Percentiles rank a stretch among this genome's conserved stretches.
Evolutionary conservation across 805 yeast genomes (phyloP).

Genomic region (Wickerhamiella occidentalis): DNA sequence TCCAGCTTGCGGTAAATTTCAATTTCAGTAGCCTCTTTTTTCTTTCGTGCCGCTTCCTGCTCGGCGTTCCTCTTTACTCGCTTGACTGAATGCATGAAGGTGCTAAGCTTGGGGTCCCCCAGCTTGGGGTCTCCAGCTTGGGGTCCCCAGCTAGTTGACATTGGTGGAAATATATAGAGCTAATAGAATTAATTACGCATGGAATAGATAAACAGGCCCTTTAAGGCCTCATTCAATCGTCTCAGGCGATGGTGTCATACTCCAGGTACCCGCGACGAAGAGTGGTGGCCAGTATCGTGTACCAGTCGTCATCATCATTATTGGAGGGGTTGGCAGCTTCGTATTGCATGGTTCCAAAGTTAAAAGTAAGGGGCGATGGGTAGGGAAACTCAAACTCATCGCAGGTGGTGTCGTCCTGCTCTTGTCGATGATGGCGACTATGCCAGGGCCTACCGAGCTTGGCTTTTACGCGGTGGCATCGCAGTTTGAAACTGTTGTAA

Average conservation of each 20-base stretch:
- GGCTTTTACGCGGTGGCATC: neutral
- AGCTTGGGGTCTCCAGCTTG: too few species aligned
- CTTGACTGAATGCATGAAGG: constrained; percentile 46
- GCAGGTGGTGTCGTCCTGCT: neutral
- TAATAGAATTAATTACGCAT: too few species aligned
- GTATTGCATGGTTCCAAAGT: neutral
- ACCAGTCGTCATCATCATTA: constrained; percentile 8
- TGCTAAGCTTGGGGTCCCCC: constrained; percentile 3
- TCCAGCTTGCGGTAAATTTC: constrained; percentile 40
- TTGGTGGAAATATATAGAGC: too few species aligned
- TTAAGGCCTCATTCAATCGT: neutral
- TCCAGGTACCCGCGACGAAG: neutral
- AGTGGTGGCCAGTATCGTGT: neutral
- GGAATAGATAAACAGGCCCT: too few species aligned
- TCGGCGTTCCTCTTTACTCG: constrained; percentile 46
- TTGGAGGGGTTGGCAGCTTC: neutral
- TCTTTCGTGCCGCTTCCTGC: constrained; percentile 38
- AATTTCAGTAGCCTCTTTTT: constrained; percentile 52
- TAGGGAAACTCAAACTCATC: constrained; percentile 6
- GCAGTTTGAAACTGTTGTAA: neutral
- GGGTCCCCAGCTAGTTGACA: too few species aligned
- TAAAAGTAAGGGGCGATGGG: neutral
- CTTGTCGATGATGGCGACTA: neutral
- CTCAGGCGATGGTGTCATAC: neutral
- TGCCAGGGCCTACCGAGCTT: neutral